Evolutionary conservation across 2,329 filamentous ascomycete species (phyloP).

Genomic region (Trichoderma pleuroti): DNA sequence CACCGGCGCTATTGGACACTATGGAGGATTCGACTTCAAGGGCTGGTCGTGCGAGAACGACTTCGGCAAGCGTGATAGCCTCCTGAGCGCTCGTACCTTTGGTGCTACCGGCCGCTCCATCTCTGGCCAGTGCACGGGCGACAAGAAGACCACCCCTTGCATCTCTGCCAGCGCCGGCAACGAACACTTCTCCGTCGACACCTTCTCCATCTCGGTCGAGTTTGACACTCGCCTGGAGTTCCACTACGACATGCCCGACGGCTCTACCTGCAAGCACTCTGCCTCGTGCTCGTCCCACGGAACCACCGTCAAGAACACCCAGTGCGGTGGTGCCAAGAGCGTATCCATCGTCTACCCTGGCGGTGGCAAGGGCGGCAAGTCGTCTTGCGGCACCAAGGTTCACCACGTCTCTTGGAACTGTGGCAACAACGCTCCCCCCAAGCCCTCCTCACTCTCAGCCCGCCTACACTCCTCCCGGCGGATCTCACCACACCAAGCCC

Average conservation of each 20-base stretch:
- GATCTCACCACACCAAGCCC: not conserved
- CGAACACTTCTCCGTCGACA: slow-evolving; percentile 67
- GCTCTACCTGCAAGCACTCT: slow-evolving; percentile 76
- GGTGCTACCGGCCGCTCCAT: slow-evolving; percentile 53
- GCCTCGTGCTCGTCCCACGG: slow-evolving; percentile 64
- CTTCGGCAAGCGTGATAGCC: slow-evolving; percentile 53
- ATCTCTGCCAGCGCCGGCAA: slow-evolving; percentile 52
- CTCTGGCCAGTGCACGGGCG: slow-evolving; percentile 48
- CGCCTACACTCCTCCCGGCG: not conserved
- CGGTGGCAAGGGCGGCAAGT: slow-evolving; percentile 48
- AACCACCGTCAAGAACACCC: slow-evolving; percentile 71
- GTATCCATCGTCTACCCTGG: slow-evolving; percentile 68
- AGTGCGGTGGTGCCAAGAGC: slow-evolving; percentile 86
- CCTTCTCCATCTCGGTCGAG: slow-evolving; percentile 69
- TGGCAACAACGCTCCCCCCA: slow-evolving; percentile 10
- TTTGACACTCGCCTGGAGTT: slow-evolving; percentile 79
- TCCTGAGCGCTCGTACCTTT: slow-evolving; percentile 50
- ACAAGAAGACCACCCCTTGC: slow-evolving; percentile 50
- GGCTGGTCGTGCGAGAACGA: slow-evolving; percentile 67
- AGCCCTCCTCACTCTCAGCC: not conserved
- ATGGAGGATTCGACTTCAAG: slow-evolving; percentile 69
- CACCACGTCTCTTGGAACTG: slow-evolving; percentile 55
- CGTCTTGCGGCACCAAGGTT: slow-evolving; percentile 67
- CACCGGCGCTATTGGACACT: slow-evolving; percentile 59
- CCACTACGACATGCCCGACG: slow-evolving; percentile 82